Evolutionary conservation across 495 filamentous ascomycete genomes (phyloP), one percentile per base, ranked within the genome.

Genomic region (Talaromyces thailandensis): DNA sequence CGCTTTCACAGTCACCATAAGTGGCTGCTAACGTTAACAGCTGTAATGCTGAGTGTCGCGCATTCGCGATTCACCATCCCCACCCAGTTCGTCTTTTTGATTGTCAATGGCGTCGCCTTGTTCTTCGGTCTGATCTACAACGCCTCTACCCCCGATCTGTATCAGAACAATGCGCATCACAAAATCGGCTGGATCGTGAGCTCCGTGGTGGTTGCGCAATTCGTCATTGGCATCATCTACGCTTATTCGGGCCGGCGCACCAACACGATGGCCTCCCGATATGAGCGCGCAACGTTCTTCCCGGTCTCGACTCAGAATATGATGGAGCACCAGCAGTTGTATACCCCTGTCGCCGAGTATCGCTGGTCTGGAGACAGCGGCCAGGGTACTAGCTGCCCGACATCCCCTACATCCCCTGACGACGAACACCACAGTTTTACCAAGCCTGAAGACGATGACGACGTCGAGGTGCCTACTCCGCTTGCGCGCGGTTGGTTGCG

Each of bases 161-260:
- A 97, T 69, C 83, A 86, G 57, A 88, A 90, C 69, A 96, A 96
- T 69, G 83, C 88, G 6, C 95, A 98, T 70, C 87, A 91, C 74
- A 92, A 88, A 73, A 80, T 94, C 56, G 94, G 94, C 32, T 98
- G 94, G 94, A 77, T 90, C 43, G 80, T 88, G 31, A 93, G 89
- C 11, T 89, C 84, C 78, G 78, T 92, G 14, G 77, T 89, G 11
- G 75, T 79, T 45, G 83, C 78, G 28, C 93, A 96, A 75, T 82
- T 86, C 11, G 61, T 87, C 12, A 76, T 95, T 68, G 82, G 85
- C 21, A 70, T 95, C 56, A 72, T 93, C 56, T 82, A 83, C 45
- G 64, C 73, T 37, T 81, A 81, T 55, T 73, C 75, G 4, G 74
- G 76, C 21, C 72, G 76, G 55, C 72, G 73, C 29, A 58, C 62